Base-by-base conservation (phyloP, 345 rosid genomes). In the Gossypium anomalum region DNA sequence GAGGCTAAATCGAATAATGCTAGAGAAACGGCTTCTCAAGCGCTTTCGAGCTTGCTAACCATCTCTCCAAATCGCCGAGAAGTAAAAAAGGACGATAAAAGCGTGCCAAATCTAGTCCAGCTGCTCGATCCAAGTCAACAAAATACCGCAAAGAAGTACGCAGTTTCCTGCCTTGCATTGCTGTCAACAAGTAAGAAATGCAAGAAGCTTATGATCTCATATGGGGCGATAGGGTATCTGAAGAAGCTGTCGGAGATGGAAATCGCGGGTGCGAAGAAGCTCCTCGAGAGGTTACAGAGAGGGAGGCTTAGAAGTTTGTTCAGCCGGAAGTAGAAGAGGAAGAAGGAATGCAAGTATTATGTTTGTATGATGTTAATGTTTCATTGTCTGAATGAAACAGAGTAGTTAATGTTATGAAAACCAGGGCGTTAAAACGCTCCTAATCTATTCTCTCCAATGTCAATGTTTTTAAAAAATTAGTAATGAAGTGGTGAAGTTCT, bases 221-320 rank as follows among this genome's bases (percentile, higher is more conserved):
- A 93, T 57, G 97, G 99, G 34, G 99, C 98, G n/a, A 92, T 93
- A 13, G 98, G 99, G 69, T 95, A 95, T 73, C 81, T 95, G 56
- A 95, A 91, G 88, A 95, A 93, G 87, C 90, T 95, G 27, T 65
- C 80, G 0, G 99, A 95, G 79, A 83, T 93, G 89, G 99, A 93
- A 70, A 85, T 93, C 68, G 93, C 97, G 0, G 96, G 98, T 66
- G 85, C 97, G 0, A 95, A 84, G 80, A 95, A 91, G 84, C 88
- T 95, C 63, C 96, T 91, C 0, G 97, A 93, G 73, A 83, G 90
- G 55, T 58, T 95, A 76, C 92, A 90, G 81, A 89, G 91, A 85
- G 93, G 98, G 77, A 95, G 82, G 78, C 59, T 95, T 64, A 86
- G 84, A 78, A 86, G 87, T 75, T 77, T 94, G 80, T 89, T 95